Evolutionary conservation across 129 eudicot species (phyloP), one percentile per base, ranked within the genome.

Genomic region (Centella asiatica): DNA sequence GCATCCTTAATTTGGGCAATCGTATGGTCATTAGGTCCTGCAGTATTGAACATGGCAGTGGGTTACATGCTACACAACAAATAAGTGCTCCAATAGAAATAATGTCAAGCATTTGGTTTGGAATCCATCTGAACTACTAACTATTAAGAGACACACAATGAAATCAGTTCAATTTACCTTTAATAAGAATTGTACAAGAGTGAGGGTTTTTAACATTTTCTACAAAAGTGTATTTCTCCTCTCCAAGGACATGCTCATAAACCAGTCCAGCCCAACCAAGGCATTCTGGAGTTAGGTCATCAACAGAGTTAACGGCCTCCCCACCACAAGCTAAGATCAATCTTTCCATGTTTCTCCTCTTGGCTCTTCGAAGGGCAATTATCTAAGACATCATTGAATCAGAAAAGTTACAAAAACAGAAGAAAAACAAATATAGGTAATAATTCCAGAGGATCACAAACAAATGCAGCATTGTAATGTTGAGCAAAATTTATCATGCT

Each of bases 261-360:
- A 89, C 97, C 48, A 85, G 76, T 70, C 97, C 97, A 57, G 97
- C 97, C 97, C 97, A 89, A 29, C 97, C 97, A 80, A 89, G 95
- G 71, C 81, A 74, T 44, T 82, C 95, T 49, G 95, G 84, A 57
- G 88, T 85, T 48, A 89, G 37, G 67, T 89, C 97, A 67, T 89
- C 97, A 56, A 89, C 97, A 26, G 97, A 89, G 73, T 85, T 89
- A 48, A 89, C 88, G 59, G 95, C 97, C 31, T 89, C 97, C 53
- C 97, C 97, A 29, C 97, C 97, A 72, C 97, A 89, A 51, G 97
- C 90, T 80, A 89, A 80, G 54, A 85, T 80, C 78, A 89, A 69
- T 4, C 97, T 80, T 58, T 89, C 97, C 97, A 89, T 89, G 55
- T 89, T 89, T 69, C 97, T 82, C 74, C 95, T 78, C 66, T 89